These are phyloP conservation scores for Posidonia australis DNA, from an alignment of 106 monocot species.

Conservation along the genomic window DNA sequence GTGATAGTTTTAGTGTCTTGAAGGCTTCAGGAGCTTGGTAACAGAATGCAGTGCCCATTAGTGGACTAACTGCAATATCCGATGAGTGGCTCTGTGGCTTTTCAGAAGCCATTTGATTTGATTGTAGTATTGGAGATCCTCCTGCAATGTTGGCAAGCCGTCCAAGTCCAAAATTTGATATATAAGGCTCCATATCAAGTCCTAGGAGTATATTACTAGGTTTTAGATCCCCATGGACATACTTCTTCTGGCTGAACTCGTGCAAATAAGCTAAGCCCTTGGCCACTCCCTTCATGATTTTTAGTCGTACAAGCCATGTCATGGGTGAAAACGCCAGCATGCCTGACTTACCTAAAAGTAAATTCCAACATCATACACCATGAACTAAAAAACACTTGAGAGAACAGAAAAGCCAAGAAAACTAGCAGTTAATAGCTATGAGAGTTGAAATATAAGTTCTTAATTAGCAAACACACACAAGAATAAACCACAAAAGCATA, in stretches of 20 bases:
- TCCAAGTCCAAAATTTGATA: conserved; percentile 77
- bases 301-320: conserved; percentile 49
- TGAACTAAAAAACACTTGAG: background rate
- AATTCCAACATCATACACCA: background rate
- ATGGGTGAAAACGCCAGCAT: conserved; percentile 24
- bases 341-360: conserved; percentile 39
- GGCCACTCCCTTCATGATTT: conserved; percentile 65
- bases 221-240: conserved; percentile 80
- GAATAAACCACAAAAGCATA: too few relatives aligned
- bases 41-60: conserved; percentile 27
- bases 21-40: conserved; percentile 85
- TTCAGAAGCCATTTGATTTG: conserved; percentile 29
- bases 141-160: conserved; percentile 55
- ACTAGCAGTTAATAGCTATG: background rate
- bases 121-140: conserved; percentile 41
- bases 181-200: conserved; percentile 50
- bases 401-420: background rate
- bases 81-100: conserved; percentile 28
- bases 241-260: conserved; percentile 87
- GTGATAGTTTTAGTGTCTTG: conserved; percentile 61
- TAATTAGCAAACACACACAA: background rate
- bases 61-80: conserved; percentile 35
- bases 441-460: background rate
- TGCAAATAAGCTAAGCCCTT: conserved; percentile 68
- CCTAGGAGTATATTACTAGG: conserved; percentile 73